Conservation (phyloP, 495 filamentous ascomycete species). For the Trichocladium antarcticum region DNA sequence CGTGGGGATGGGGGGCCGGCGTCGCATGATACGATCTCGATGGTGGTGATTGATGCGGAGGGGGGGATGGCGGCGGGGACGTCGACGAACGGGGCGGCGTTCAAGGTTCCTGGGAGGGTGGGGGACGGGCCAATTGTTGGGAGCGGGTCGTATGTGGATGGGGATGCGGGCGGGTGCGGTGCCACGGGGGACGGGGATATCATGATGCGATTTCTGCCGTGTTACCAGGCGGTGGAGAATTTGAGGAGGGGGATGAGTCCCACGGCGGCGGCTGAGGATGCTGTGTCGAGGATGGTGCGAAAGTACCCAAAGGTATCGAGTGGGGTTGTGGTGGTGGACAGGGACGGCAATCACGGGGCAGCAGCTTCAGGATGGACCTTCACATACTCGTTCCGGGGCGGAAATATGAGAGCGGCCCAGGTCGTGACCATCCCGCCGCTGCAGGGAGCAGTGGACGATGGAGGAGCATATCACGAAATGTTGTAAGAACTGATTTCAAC, state of each 20-base stretch:
- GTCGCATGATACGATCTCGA: conserved; percentile 39
- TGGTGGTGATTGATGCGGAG: conserved; percentile 30
- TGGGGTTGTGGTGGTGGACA: conserved; percentile 37
- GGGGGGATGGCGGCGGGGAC: conserved; percentile 39
- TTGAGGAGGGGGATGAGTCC: conserved; percentile 35
- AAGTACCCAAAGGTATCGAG: conserved; percentile 34
- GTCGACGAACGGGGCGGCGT: conserved; percentile 38
- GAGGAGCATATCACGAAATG: background rate
- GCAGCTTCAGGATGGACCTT: conserved; percentile 40
- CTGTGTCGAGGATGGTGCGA: conserved; percentile 34
- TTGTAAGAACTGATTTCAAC: background rate
- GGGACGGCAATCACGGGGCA: conserved; percentile 32
- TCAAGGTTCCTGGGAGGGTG: conserved; percentile 39
- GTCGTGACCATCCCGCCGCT: conserved; percentile 32
- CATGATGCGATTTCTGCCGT: conserved; percentile 43
- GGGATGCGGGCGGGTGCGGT: conserved; percentile 39
- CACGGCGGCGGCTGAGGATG: conserved; percentile 34
- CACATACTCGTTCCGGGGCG: conserved; percentile 37
- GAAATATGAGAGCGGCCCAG: conserved; percentile 29
- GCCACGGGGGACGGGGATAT: conserved; percentile 42
- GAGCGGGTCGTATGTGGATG: conserved; percentile 40
- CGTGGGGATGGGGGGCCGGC: background rate
- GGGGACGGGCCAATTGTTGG: conserved; percentile 41
- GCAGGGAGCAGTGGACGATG: background rate
- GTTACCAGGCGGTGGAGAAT: conserved; percentile 41